phyloP scores from a whole-genome alignment of 2,329 filamentous ascomycete genomes.

The Tetracladium maxilliforme region DNA sequence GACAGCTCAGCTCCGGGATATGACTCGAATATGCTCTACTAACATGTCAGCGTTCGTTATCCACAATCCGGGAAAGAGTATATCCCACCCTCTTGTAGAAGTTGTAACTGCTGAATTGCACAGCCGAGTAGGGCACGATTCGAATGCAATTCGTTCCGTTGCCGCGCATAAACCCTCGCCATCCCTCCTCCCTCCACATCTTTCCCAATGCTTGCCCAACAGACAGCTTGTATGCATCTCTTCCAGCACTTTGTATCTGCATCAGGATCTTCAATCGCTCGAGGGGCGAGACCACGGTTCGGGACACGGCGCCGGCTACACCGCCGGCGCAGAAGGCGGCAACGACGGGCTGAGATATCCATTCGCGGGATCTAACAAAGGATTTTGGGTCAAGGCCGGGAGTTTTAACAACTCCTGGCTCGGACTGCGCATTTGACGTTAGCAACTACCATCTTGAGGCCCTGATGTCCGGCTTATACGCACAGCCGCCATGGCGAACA shows the following conservation, averaged over 20 bases:
- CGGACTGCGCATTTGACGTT: too few relatives aligned
- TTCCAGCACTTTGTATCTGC: constrained; percentile 81
- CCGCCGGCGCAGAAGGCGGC: constrained; percentile 92
- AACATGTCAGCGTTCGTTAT: constrained; percentile 5
- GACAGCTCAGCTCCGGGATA: constrained; percentile 60
- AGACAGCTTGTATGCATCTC: constrained; percentile 86
- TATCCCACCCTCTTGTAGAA: constrained; percentile 72
- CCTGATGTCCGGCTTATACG: too few relatives aligned
- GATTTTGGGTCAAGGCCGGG: too few relatives aligned
- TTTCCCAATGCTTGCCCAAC: constrained; percentile 79
- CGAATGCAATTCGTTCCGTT: constrained; percentile 98
- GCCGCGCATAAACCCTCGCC: constrained; percentile 92
- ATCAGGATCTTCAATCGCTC: constrained; percentile 97
- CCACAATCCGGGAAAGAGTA: neutral
- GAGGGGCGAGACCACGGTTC: constrained; percentile 90
- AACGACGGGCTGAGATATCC: constrained; percentile 66
- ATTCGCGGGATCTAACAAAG: constrained; percentile 29
- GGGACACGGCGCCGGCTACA: constrained; percentile 88
- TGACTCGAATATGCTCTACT: constrained; percentile 65
- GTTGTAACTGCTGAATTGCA: constrained; percentile 97
- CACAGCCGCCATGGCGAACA: too few relatives aligned
- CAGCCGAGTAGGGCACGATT: constrained; percentile 94
- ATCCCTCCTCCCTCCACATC: constrained; percentile 96
- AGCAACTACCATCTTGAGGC: too few relatives aligned
- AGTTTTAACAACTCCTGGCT: too few relatives aligned